Evolutionary conservation across 257 asterid species (phyloP).

Genomic region (Anisodus tanguticus): DNA sequence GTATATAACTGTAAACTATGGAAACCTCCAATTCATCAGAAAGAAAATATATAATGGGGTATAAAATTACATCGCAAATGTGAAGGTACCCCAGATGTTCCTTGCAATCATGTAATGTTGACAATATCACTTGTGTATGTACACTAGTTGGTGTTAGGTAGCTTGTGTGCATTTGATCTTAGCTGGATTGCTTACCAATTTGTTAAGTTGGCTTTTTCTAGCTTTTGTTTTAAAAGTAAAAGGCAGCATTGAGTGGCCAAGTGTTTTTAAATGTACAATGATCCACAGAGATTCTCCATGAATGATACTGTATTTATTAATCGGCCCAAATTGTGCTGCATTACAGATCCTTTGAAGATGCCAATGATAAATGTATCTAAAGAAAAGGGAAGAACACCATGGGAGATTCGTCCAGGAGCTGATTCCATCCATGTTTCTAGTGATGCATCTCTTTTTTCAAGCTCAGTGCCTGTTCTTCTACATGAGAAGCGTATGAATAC

Average conservation of each 20-base stretch:
- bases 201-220: neutral
- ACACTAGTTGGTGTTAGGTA: neutral
- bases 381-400: conserved; percentile 45
- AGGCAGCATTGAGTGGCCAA: neutral
- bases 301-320: conserved; percentile 24
- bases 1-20: neutral
- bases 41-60: conserved; percentile 3
- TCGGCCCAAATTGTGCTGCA: neutral
- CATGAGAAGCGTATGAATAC: conserved; percentile 51
- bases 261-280: conserved; percentile 8
- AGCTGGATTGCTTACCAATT: conserved; percentile 3
- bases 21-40: neutral
- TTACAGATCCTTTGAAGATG: conserved; percentile 36
- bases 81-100: neutral
- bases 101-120: neutral
- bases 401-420: conserved; percentile 48
- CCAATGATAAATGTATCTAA: conserved; percentile 35
- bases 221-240: conserved; percentile 3
- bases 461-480: conserved; percentile 64
- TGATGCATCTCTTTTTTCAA: conserved; percentile 60
- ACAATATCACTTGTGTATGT: neutral
- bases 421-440: conserved; percentile 42
- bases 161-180: conserved; percentile 1
- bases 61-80: conserved; percentile 3
- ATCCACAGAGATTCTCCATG: conserved; percentile 5